A percentile compares a stretch with the other conserved stretches of the same genome.
Conservation (phyloP, 176 grass and related monocot genomes). For the Poa annua region DNA sequence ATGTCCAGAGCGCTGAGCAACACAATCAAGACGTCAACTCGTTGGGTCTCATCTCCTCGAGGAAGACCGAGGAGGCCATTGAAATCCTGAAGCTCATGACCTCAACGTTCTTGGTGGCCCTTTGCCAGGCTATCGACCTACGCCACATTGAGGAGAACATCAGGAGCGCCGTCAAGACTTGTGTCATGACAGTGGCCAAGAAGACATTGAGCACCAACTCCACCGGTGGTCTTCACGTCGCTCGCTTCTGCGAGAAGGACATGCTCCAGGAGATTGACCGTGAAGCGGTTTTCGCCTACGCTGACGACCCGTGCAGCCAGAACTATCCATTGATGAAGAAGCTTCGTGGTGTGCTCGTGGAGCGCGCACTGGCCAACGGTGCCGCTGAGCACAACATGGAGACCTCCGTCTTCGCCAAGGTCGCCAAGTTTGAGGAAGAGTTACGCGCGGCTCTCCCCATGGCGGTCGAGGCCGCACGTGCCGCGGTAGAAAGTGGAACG, state of each 20-base stretch:
- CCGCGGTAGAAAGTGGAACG: neutral
- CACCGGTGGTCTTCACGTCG: conserved; percentile 1
- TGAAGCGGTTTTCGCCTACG: conserved; percentile 4
- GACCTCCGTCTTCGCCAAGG: neutral
- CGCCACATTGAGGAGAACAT: conserved; percentile 8
- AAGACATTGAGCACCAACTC: conserved; percentile 15
- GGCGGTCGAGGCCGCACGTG: conserved; percentile 5
- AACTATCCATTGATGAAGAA: conserved; percentile 19
- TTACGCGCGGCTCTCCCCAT: neutral
- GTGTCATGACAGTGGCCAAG: neutral
- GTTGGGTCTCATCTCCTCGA: neutral
- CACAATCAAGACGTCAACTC: neutral
- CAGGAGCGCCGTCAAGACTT: conserved; percentile 4
- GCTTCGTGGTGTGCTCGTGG: conserved; percentile 11
- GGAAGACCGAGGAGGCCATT: conserved; percentile 17
- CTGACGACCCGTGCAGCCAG: conserved; percentile 11
- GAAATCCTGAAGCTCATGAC: conserved; percentile 16
- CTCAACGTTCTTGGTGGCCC: conserved; percentile 5
- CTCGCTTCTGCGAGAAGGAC: conserved; percentile 18
- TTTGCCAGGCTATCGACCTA: conserved; percentile 2
- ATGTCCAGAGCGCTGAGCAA: conserved; percentile 4
- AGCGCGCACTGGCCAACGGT: neutral
- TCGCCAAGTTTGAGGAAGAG: conserved; percentile 6
- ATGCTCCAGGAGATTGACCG: conserved; percentile 15
- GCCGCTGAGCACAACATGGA: neutral